Evolutionary conservation across 2,329 filamentous ascomycete genomes (phyloP), one percentile per base, ranked within the genome.

Genomic region (Monilinia laxa): DNA sequence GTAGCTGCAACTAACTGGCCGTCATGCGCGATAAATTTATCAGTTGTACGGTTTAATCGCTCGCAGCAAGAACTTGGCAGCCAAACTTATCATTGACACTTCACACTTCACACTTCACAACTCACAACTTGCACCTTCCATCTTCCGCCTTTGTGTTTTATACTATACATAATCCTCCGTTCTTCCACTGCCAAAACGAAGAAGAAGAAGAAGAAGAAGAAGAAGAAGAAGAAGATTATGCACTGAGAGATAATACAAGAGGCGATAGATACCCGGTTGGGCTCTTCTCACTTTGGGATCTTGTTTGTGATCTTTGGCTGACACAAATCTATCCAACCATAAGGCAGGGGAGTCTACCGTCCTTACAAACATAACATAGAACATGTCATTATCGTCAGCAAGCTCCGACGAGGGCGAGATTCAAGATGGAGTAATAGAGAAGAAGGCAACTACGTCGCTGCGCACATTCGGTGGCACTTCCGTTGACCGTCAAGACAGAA

Each of bases 391-490:
- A 70, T 77, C 80, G 79, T n/a, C 38, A 35, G 80, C 84, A 74
- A 92, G 89, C 81, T 91, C 90, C 76, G 91, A 92, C 80, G 91
- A 96, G 81, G 92, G 92, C 81, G 92, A 96, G 83, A 92, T 94
- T 79, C 81, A 90, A 78, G 91, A 93, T 81, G 86, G 86, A 81
- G 84, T 84, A 80, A 84, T 83, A 83, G 84, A 86, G 81, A 95
- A 95, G 92, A 95, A 95, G 92, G 91, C 92, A 95, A 91, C 90
- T 91, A 89, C 89, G 88, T 88, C 90, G 88, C 87, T 88, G 84
- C 83, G 85, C 84, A 85, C 84, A 80, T 81, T 85, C 84, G 87
- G 88, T 85, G 85, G 87, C 89, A 88, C 82, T 86, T 88, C 85
- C 86, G 89, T 96, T 96, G 91, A 96, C 92, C 90, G 90, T 87